Base-by-base conservation (phyloP, 2,329 filamentous ascomycete species). In the Pestalotiopsis sp. region DNA sequence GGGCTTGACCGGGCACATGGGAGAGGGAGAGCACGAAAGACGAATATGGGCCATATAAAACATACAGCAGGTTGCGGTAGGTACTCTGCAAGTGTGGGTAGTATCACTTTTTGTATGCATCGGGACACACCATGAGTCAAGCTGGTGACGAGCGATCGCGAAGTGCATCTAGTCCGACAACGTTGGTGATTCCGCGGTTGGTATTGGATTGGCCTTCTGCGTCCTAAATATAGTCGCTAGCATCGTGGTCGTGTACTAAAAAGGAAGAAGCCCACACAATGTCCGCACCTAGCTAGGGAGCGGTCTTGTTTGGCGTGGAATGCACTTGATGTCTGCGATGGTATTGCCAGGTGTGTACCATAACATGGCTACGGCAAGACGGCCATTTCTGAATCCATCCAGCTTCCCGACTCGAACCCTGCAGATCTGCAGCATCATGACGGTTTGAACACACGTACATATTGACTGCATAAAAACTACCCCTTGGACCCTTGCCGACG, bases 321-420 rank as follows among this genome's bases (percentile, higher is more conserved):
- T 35, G 30, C 26, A 30, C 4, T 30, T 30, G 26, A 6, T 35
- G 30, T 35, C n/a, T n/a, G 30, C 30, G n/a, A 52, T 52, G 17
- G n/a, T 52, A 6, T 3, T 44, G 9, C n/a, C n/a, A n/a, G n/a
- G n/a, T 52, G 24, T 2, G 3, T 24, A 24, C 24, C 24, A 24
- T 24, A 24, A 24, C 2, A 24, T 3, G 3, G 24, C 17, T 9
- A n/a, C 20, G 17, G 20, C 17, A n/a, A 52, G 30, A 35, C 30
- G 24, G 17, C 30, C 13, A 60, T 60, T 60, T 22, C 14, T 20
- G 24, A 13, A 61, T 61, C 14, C 17, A 63, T 52, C 60, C 60
- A 44, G 35, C 39, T 63, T 63, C 60, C 60, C 60, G 22, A 63
- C 60, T 52, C 60, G 40, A 48, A 63, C 39, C 39, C 26, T 58